A percentile compares a stretch with the other conserved stretches of the same genome.
These are phyloP conservation scores for Alternaria burnsii DNA, from an alignment of 2,329 filamentous ascomycete species.

Conservation along the genomic window DNA sequence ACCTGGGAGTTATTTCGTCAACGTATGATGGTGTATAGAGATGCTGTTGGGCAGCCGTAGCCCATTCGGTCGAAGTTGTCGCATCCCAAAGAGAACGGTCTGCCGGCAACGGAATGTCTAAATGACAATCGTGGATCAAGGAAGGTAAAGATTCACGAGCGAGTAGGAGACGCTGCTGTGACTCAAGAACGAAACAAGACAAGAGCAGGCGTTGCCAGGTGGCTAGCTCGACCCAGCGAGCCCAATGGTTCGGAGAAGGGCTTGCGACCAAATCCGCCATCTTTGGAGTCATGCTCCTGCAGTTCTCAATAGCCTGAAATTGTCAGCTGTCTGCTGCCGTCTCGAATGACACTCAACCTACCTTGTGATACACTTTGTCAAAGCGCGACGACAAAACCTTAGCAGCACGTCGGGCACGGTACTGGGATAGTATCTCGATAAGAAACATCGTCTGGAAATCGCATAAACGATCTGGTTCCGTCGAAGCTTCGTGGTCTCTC, in stretches of 20 bases:
- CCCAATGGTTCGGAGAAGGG: slow-evolving; percentile 39
- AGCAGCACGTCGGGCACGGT: slow-evolving; percentile 51
- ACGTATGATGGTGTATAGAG: slow-evolving; percentile 33
- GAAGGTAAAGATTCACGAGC: slow-evolving; percentile 33
- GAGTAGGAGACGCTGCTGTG: slow-evolving; percentile 48
- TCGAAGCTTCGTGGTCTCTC: slow-evolving; percentile 37
- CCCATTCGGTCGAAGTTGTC: slow-evolving; percentile 32
- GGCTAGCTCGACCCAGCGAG: slow-evolving; percentile 43
- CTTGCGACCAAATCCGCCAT: slow-evolving; percentile 27
- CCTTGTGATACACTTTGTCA: slow-evolving; percentile 47
- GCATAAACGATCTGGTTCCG: slow-evolving; percentile 44
- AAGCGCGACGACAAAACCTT: slow-evolving; percentile 51
- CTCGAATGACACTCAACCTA: slow-evolving; percentile 17
- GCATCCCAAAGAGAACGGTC: slow-evolving; percentile 52
- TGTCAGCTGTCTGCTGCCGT: slow-evolving; percentile 17
- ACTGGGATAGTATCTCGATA: slow-evolving; percentile 55
- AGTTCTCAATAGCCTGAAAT: slow-evolving; percentile 33
- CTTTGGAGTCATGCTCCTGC: slow-evolving; percentile 22
- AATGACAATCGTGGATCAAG: slow-evolving; percentile 27
- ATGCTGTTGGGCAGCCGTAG: slow-evolving; percentile 29
- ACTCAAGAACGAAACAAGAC: slow-evolving; percentile 55
- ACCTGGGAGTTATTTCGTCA: slow-evolving; percentile 31
- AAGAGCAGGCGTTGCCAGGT: slow-evolving; percentile 50
- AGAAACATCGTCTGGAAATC: slow-evolving; percentile 57
- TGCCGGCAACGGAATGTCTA: slow-evolving; percentile 51